A percentile compares a stretch with the other conserved stretches of the same genome.
Evolutionary conservation across 306 rosid species (phyloP).

Genomic region (Citrullus colocynthis): DNA sequence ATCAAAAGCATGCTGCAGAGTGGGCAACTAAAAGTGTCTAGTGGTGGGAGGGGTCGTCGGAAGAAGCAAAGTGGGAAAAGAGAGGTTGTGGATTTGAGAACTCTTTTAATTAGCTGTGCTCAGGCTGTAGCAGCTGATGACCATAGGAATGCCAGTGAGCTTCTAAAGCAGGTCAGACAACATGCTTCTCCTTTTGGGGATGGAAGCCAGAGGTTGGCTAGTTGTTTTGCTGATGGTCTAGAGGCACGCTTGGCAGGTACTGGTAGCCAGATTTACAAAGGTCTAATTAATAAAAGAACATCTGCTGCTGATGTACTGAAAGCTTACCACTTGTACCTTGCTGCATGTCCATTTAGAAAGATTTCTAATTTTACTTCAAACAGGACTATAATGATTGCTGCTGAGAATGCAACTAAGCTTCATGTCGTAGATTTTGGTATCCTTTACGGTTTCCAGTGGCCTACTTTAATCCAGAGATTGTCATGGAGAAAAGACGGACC

Average conservation of each 20-base stretch:
- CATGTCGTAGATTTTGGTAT: slow-evolving; percentile 90
- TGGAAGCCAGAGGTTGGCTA: slow-evolving; percentile 80
- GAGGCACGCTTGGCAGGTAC: slow-evolving; percentile 97
- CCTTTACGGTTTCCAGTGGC: slow-evolving; percentile 97
- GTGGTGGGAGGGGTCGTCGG: slow-evolving; percentile 44
- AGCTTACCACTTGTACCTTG: slow-evolving; percentile 68
- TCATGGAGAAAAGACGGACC: slow-evolving; percentile 51
- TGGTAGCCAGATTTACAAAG: slow-evolving; percentile 90
- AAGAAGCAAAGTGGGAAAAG: slow-evolving; percentile 57
- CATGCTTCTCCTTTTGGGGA: slow-evolving; percentile 73
- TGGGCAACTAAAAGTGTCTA: slow-evolving; percentile 34
- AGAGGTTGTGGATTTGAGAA: slow-evolving; percentile 82
- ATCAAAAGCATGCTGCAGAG: slow-evolving; percentile 18
- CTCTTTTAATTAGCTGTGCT: slow-evolving; percentile 66
- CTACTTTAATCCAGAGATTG: slow-evolving; percentile 62
- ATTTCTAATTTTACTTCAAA: slow-evolving; percentile 52
- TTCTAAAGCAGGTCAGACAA: slow-evolving; percentile 57
- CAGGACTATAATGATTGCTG: slow-evolving; percentile 31
- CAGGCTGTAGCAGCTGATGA: slow-evolving; percentile 97
- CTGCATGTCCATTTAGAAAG: slow-evolving; percentile 87
- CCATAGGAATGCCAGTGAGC: slow-evolving; percentile 46
- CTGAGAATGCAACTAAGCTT: slow-evolving; percentile 30
- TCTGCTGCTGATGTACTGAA: slow-evolving; percentile 60
- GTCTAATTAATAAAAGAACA: slow-evolving; percentile 54
- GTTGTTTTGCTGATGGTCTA: slow-evolving; percentile 81